Evolutionary conservation across 73 alveolate genomes (phyloP).

Genomic region (Tetrahymena borealis): DNA sequence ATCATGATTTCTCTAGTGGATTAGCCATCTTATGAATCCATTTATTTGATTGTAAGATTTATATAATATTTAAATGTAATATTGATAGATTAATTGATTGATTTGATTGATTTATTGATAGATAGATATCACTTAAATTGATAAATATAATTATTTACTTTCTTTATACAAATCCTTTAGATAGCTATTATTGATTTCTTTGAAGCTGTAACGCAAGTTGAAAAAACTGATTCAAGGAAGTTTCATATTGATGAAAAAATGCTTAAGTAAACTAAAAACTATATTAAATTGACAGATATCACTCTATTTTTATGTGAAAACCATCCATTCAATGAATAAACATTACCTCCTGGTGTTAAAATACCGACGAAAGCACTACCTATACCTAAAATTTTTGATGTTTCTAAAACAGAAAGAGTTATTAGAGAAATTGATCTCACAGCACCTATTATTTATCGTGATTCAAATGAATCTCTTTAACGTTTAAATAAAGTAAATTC

Average conservation of each 20-base stretch:
- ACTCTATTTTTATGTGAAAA: background rate
- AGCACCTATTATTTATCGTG: background rate
- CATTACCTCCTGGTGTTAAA: background rate
- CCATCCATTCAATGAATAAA: background rate
- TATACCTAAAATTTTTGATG: background rate
- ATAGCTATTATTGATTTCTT: background rate
- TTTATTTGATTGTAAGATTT: background rate
- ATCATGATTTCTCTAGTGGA: background rate
- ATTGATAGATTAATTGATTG: background rate
- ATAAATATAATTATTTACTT: background rate
- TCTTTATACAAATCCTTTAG: background rate
- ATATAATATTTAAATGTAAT: background rate
- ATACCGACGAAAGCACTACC: background rate
- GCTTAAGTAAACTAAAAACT: background rate
- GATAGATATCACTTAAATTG: no score
- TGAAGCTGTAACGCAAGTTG: background rate
- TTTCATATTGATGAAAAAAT: background rate
- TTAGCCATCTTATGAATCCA: background rate
- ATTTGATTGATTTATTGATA: background rate
- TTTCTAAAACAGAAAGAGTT: background rate
- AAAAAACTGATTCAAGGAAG: background rate
- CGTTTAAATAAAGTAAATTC: background rate
- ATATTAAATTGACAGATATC: background rate
- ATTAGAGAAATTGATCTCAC: background rate
- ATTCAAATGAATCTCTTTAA: background rate